Conservation (phyloP, 108 stramenopile genomes). For the Cyclotella kingstonii region DNA sequence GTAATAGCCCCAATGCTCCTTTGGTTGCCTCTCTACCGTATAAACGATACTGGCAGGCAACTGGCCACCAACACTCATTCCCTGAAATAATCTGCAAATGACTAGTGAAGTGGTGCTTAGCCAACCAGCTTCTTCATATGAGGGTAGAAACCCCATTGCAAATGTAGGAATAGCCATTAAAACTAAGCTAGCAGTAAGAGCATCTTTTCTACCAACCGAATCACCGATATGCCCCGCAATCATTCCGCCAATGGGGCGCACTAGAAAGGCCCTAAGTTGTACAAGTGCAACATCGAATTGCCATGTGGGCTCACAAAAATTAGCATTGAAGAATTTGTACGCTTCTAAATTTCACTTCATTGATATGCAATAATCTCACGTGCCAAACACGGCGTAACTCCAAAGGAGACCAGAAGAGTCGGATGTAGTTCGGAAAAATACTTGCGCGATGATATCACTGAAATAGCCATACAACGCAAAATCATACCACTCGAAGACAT, state of each 20-base stretch:
- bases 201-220: constrained; percentile 61
- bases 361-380: constrained; percentile 55
- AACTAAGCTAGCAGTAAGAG: constrained; percentile 52
- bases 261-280: constrained; percentile 64
- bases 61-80: constrained; percentile 67
- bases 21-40: constrained; percentile 52
- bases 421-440: constrained; percentile 69
- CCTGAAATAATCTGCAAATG: constrained; percentile 60
- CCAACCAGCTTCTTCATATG: constrained; percentile 52
- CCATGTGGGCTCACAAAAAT: constrained; percentile 38
- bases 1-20: constrained; percentile 22
- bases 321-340: no score
- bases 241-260: constrained; percentile 67
- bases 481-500: constrained; percentile 81
- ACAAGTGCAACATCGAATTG: no score
- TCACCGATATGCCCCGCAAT: constrained; percentile 67
- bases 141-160: constrained; percentile 70
- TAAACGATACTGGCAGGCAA: constrained; percentile 57
- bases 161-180: constrained; percentile 71
- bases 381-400: constrained; percentile 73
- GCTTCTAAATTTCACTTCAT: no score
- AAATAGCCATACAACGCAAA: constrained; percentile 86
- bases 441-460: constrained; percentile 67
- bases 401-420: constrained; percentile 22
- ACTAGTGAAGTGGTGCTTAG: constrained; percentile 48